A percentile compares a stretch with the other conserved stretches of the same genome.
Conservation (phyloP, 257 asterid genomes). For the Solanum corneliomulleri region DNA sequence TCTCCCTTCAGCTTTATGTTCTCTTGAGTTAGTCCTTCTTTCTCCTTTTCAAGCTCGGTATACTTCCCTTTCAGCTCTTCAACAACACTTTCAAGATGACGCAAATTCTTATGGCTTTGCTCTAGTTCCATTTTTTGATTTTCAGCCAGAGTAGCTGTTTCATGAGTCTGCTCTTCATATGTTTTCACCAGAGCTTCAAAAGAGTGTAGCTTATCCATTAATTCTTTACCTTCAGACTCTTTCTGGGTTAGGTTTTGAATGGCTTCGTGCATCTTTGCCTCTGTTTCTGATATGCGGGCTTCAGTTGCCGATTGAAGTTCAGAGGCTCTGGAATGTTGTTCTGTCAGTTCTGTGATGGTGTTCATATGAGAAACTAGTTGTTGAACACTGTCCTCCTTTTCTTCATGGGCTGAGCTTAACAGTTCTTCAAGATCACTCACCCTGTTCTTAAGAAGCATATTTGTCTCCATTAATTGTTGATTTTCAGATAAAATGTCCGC, state of each 20-base stretch:
- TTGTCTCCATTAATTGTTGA: slow-evolving; percentile 41
- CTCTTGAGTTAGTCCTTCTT: slow-evolving; percentile 29
- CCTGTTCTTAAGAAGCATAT: slow-evolving; percentile 34
- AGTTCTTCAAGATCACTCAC: slow-evolving; percentile 51
- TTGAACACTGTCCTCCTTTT: slow-evolving; percentile 36
- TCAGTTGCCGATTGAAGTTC: slow-evolving; percentile 55
- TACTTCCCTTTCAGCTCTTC: slow-evolving; percentile 37
- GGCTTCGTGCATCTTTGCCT: slow-evolving; percentile 56
- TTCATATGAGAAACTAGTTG: slow-evolving; percentile 51
- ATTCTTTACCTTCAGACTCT: slow-evolving; percentile 68
- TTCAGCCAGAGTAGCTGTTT: slow-evolving; percentile 36
- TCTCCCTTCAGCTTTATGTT: slow-evolving; percentile 54
- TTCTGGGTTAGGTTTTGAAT: slow-evolving; percentile 31
- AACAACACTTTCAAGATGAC: slow-evolving; percentile 29
- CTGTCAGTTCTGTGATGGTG: slow-evolving; percentile 57
- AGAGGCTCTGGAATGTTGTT: slow-evolving; percentile 46
- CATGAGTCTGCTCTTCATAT: slow-evolving; percentile 44
- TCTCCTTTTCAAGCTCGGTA: slow-evolving; percentile 36
- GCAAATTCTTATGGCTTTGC: slow-evolving; percentile 28
- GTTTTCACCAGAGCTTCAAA: slow-evolving; percentile 48
- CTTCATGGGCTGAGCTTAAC: slow-evolving; percentile 24
- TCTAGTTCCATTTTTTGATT: slow-evolving; percentile 46
- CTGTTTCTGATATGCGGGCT: slow-evolving; percentile 48
- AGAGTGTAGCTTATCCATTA: slow-evolving; percentile 42
- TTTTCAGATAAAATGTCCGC: slow-evolving; percentile 45